Conservation (phyloP, 305 asterid genomes). For the Stenogyne calaminthoides region DNA sequence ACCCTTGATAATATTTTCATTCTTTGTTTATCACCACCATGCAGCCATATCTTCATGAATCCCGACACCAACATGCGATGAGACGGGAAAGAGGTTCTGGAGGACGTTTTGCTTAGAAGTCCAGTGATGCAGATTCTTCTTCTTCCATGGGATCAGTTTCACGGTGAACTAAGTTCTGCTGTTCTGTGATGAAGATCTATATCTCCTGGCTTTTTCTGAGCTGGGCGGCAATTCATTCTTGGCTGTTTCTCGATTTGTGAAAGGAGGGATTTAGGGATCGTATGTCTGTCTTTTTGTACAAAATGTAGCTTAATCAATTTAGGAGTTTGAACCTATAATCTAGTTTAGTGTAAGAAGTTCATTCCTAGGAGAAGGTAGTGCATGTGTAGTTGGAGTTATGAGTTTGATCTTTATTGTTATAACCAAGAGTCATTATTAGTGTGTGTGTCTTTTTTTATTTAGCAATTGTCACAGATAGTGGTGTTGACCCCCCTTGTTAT, state of each 20-base stretch:
- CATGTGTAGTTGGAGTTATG: background rate
- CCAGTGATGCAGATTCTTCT: constrained; percentile 35
- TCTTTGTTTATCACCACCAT: background rate
- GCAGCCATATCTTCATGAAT: constrained; percentile 89
- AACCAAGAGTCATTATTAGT: background rate
- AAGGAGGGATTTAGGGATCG: background rate
- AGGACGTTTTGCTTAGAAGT: constrained; percentile 77
- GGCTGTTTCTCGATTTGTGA: constrained; percentile 42
- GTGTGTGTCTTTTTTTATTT: background rate
- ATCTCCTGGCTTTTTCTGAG: constrained; percentile 16
- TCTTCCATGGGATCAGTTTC: constrained; percentile 34
- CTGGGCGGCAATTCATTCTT: constrained; percentile 90
- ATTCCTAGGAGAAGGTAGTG: background rate
- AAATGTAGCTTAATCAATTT: constrained; percentile 13
- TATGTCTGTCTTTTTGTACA: constrained; percentile 29
- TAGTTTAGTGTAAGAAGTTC: background rate
- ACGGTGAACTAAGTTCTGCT: constrained; percentile 29
- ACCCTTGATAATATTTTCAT: constrained; percentile 4
- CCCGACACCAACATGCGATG: constrained; percentile 88
- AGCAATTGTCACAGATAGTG: no score
- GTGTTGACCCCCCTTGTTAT: no score
- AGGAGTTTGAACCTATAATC: constrained; percentile 4
- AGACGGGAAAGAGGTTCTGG: constrained; percentile 75
- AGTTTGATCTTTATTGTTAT: background rate
- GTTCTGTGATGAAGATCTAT: constrained; percentile 24